Conservation (phyloP, 208 protist species). For the Trypanosoma boissoni region DNA sequence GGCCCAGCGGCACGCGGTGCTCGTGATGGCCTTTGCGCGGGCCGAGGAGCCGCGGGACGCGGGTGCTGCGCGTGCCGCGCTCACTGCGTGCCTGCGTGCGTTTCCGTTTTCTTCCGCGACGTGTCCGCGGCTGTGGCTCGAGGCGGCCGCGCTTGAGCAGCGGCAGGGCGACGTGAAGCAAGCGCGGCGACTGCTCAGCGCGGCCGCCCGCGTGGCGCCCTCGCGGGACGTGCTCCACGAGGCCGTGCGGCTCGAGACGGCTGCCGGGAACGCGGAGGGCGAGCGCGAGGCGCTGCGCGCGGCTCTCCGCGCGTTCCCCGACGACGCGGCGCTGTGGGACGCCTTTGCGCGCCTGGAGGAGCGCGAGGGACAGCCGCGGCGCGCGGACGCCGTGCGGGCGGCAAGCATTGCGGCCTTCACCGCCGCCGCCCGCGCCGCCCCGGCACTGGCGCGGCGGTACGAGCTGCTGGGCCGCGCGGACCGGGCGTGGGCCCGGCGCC, state of each 20-base stretch:
- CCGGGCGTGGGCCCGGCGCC: conserved; percentile 52
- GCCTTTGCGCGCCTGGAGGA: conserved; percentile 80
- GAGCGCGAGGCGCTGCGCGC: conserved; percentile 45
- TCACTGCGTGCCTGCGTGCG: conserved; percentile 52
- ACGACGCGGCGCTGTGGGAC: conserved; percentile 62
- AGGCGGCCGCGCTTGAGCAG: conserved; percentile 75
- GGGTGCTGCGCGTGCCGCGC: conserved; percentile 39
- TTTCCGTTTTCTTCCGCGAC: conserved; percentile 69
- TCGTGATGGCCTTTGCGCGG: conserved; percentile 72
- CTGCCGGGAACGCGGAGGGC: conserved; percentile 20
- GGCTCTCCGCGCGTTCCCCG: conserved; percentile 59
- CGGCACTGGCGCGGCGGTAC: conserved; percentile 72
- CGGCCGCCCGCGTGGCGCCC: conserved; percentile 48
- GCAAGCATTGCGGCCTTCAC: conserved; percentile 53
- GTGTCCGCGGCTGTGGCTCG: conserved; percentile 73
- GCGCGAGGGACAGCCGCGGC: conserved; percentile 38
- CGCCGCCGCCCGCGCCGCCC: conserved; percentile 30
- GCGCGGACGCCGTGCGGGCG: conserved; percentile 54
- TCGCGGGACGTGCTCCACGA: conserved; percentile 32
- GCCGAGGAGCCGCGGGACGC: conserved; percentile 25
- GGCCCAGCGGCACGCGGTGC: conserved; percentile 66
- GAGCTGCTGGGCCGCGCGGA: conserved; percentile 65
- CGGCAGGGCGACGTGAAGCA: conserved; percentile 45
- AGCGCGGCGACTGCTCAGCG: conserved; percentile 59
- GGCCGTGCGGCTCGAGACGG: conserved; percentile 51